Percentiles rank a stretch among this genome's conserved stretches.
Conservation (phyloP, 352 stramenopile species). For the Peronospora belbahrii region DNA sequence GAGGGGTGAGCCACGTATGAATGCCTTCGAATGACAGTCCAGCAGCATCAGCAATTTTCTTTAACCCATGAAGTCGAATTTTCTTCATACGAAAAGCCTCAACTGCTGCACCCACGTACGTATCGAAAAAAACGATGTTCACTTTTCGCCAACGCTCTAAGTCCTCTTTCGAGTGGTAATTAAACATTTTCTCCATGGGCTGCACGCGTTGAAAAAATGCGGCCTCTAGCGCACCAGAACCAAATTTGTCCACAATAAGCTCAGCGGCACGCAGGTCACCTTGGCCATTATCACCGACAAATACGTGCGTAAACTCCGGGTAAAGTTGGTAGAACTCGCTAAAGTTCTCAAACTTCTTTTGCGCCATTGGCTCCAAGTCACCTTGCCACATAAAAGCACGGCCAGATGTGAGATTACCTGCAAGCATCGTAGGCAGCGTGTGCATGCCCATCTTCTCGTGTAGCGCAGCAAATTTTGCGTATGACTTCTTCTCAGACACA, state of each 20-base stretch:
- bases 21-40: constrained; percentile 50
- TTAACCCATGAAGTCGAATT: constrained; percentile 52
- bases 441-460: constrained; percentile 91
- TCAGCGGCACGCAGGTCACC: constrained; percentile 88
- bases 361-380: constrained; percentile 93
- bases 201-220: constrained; percentile 89
- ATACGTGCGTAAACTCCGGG: constrained; percentile 97
- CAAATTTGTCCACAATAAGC: constrained; percentile 80
- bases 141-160: constrained; percentile 72
- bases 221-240: constrained; percentile 52
- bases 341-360: constrained; percentile 95
- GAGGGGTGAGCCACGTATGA: constrained; percentile 43
- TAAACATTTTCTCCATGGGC: constrained; percentile 78
- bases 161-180: constrained; percentile 67
- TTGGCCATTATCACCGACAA: constrained; percentile 97
- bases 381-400: constrained; percentile 93
- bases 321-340: constrained; percentile 95
- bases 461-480: constrained; percentile 93
- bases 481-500: constrained; percentile 95
- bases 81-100: constrained; percentile 70
- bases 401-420: constrained; percentile 91
- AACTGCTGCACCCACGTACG: constrained; percentile 79
- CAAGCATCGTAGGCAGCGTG: constrained; percentile 91
- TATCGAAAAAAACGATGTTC: constrained; percentile 90
- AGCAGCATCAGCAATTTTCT: constrained; percentile 59